These are phyloP conservation scores for Aureobasidium pullulans DNA, from an alignment of 2,329 filamentous ascomycete genomes.

Conservation along the genomic window DNA sequence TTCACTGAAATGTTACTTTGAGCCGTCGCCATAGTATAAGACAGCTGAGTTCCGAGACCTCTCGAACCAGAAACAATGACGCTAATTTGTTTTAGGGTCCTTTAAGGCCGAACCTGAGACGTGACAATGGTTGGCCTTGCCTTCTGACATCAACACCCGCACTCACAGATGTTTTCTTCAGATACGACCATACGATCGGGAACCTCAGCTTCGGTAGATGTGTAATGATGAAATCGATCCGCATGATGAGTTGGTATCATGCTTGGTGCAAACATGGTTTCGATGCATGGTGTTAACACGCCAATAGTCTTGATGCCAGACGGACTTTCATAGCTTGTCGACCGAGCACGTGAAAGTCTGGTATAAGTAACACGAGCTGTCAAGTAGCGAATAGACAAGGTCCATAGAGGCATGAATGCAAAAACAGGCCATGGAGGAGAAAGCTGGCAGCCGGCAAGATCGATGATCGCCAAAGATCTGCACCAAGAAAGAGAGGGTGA, in stretches of 20 bases:
- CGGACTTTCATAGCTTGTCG: not conserved
- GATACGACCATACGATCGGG: not conserved
- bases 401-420: not conserved
- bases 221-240: not conserved
- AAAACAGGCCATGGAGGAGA: not conserved
- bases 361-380: too few relatives aligned
- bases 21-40: constrained; percentile 9
- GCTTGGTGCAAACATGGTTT: not conserved
- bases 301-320: not conserved
- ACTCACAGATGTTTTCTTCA: not conserved
- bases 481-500: not conserved
- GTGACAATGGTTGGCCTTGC: constrained; percentile 5
- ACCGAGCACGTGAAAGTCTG: too few relatives aligned
- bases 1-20: not conserved
- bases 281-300: not conserved
- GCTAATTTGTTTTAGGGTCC: constrained; percentile 11
- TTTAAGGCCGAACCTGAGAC: constrained; percentile 10
- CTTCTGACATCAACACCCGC: constrained; percentile 3
- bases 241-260: not conserved
- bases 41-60: not conserved
- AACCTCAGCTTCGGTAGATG: not conserved
- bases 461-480: constrained; percentile 5
- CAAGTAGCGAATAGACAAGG: too few relatives aligned
- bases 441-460: not conserved
- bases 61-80: not conserved